phyloP scores from a whole-genome alignment of 495 filamentous ascomycete genomes.

The Lasiosphaeria hispida region DNA sequence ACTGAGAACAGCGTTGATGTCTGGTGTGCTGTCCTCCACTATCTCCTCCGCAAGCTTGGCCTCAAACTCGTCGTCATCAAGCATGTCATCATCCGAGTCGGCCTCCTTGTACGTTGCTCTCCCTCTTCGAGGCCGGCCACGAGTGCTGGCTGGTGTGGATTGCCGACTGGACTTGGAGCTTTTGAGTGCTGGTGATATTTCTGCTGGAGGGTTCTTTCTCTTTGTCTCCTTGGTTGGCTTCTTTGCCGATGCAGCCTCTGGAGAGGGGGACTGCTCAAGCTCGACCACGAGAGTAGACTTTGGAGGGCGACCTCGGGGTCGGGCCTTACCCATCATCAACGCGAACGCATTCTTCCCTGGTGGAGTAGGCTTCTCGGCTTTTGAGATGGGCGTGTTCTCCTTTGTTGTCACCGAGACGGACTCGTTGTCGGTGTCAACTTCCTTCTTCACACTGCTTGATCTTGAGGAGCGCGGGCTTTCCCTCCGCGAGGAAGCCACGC shows the following conservation, averaged over 20 bases:
- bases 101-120: constrained; percentile 48
- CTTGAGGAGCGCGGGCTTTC: constrained; percentile 41
- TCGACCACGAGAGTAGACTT: constrained; percentile 8
- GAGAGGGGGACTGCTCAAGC: neutral
- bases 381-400: constrained; percentile 16
- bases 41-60: constrained; percentile 61
- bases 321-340: constrained; percentile 48
- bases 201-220: constrained; percentile 40
- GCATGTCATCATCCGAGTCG: constrained; percentile 64
- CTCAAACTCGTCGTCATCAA: constrained; percentile 75
- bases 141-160: constrained; percentile 63
- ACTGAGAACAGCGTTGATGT: constrained; percentile 36
- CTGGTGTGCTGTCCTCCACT: constrained; percentile 53
- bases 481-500: constrained; percentile 26
- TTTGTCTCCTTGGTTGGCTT: constrained; percentile 36
- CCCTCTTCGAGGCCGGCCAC: constrained; percentile 39
- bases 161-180: constrained; percentile 68
- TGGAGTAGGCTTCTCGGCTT: constrained; percentile 11
- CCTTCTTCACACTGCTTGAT: constrained; percentile 30
- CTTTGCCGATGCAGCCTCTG: constrained; percentile 10
- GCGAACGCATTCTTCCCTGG: constrained; percentile 43
- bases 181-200: constrained; percentile 48
- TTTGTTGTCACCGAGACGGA: constrained; percentile 1
- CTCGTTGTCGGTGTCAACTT: constrained; percentile 16
- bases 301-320: constrained; percentile 16